phyloP scores from a whole-genome alignment of 345 rosid species.

The Linum usitatissimum region DNA sequence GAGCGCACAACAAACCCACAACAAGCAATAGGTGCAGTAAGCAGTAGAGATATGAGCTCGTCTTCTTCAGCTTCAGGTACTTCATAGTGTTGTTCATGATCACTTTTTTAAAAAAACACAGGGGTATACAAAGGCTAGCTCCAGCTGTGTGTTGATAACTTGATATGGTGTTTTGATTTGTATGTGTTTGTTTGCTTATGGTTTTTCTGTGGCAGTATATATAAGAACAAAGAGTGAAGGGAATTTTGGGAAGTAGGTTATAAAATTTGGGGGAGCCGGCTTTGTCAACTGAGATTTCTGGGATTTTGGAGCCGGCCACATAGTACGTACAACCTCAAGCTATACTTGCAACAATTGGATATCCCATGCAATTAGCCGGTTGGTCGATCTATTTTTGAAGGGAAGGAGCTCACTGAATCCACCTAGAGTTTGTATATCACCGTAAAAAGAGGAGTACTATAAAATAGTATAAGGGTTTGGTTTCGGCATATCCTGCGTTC shows the following conservation, averaged over 20 bases:
- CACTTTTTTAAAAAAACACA: too few relatives aligned
- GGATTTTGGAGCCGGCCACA: background rate
- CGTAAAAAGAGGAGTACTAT: too few relatives aligned
- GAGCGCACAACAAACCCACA: conserved; percentile 6
- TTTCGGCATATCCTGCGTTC: too few relatives aligned
- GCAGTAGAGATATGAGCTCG: conserved; percentile 1
- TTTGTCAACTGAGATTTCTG: conserved; percentile 26
- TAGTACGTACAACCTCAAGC: background rate
- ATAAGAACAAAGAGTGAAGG: conserved; percentile 2
- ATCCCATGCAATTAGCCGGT: too few relatives aligned
- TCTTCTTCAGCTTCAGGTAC: background rate
- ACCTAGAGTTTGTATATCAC: too few relatives aligned
- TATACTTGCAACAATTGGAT: too few relatives aligned
- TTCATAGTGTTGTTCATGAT: too few relatives aligned
- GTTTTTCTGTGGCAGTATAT: background rate
- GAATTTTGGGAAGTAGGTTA: conserved; percentile 8
- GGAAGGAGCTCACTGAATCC: too few relatives aligned
- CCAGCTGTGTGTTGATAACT: conserved; percentile 8
- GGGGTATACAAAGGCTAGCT: background rate
- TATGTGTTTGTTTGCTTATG: background rate
- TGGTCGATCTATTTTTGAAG: too few relatives aligned
- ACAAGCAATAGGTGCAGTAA: conserved; percentile 1
- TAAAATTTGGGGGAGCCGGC: conserved; percentile 23
- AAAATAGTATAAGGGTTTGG: too few relatives aligned
- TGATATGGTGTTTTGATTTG: background rate